Percentiles rank a stretch among this genome's conserved stretches.
These are phyloP conservation scores for Neohortaea acidophila DNA, from an alignment of 495 filamentous ascomycete genomes.

Conservation along the genomic window DNA sequence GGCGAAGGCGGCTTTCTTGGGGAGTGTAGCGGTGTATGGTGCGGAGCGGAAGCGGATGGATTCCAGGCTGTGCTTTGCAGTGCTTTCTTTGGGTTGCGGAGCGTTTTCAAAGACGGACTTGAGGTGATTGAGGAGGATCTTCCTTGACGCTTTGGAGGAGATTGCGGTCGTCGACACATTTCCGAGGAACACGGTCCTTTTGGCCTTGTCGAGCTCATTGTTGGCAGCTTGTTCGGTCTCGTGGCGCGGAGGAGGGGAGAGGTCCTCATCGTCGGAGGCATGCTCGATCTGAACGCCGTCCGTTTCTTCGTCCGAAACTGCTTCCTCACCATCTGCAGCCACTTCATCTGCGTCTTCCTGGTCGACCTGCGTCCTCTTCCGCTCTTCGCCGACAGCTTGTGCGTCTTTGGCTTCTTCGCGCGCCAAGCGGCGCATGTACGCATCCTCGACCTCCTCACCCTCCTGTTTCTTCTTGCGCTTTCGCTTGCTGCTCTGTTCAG, in stretches of 20 bases:
- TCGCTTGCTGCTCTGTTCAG: constrained; percentile 19
- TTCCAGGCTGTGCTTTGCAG: constrained; percentile 36
- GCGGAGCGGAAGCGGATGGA: constrained; percentile 88
- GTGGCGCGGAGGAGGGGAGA: constrained; percentile 36
- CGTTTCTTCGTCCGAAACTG: constrained; percentile 10
- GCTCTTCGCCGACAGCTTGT: constrained; percentile 30
- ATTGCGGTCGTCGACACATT: constrained; percentile 77
- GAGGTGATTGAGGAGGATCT: constrained; percentile 54
- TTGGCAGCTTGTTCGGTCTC: constrained; percentile 34
- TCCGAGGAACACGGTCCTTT: constrained; percentile 80
- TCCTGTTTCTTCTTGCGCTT: constrained; percentile 64
- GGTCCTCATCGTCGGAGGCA: constrained; percentile 26
- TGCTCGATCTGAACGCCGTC: constrained; percentile 4
- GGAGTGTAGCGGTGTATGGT: constrained; percentile 62
- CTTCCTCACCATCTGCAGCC: constrained; percentile 21
- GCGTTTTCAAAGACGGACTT: constrained; percentile 34
- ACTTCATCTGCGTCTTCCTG: constrained; percentile 24
- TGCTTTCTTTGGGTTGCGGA: constrained; percentile 25
- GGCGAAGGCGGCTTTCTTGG: constrained; percentile 80
- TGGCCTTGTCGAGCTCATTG: constrained; percentile 64
- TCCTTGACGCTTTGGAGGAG: constrained; percentile 63
- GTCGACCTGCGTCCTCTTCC: constrained; percentile 22
- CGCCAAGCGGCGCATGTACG: constrained; percentile 61
- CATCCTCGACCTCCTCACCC: constrained; percentile 63
- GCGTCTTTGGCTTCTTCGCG: constrained; percentile 39